phyloP scores from a whole-genome alignment of 257 asterid genomes.

The Nicotiana otophora region DNA sequence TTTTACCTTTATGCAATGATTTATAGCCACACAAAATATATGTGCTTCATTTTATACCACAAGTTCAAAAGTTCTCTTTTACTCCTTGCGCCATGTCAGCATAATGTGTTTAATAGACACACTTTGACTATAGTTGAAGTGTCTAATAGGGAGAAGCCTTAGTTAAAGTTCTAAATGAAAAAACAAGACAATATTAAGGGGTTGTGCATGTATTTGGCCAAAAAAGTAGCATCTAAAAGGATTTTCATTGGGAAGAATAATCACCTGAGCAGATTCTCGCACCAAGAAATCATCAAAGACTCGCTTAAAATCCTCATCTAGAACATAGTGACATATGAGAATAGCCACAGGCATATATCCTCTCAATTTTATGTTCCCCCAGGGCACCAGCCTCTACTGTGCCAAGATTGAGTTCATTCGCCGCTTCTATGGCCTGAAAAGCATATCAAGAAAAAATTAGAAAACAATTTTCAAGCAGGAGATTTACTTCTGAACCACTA shows the following conservation, averaged over 20 bases:
- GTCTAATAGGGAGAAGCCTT: no score
- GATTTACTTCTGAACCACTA: not conserved
- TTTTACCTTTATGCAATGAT: no score
- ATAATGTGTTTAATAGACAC: no score
- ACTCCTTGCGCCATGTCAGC: no score
- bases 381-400: conserved; percentile 98
- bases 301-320: conserved; percentile 64
- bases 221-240: not conserved
- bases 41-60: no score
- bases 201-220: not conserved
- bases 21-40: no score
- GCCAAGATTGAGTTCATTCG: conserved; percentile 74
- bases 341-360: conserved; percentile 86
- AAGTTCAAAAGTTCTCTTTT: no score
- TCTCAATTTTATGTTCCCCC: conserved; percentile 94
- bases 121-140: no score
- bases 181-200: no score
- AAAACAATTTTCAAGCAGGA: conserved; percentile 13
- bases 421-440: conserved; percentile 94
- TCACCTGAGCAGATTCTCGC: conserved; percentile 84
- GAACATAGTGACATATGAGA: conserved; percentile 77
- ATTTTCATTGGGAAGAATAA: not conserved
- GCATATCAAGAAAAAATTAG: not conserved
- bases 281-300: conserved; percentile 67
- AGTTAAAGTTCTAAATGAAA: no score